Base-by-base conservation (phyloP, 164 flowering plant genomes). In the Tetracentron sinense region DNA sequence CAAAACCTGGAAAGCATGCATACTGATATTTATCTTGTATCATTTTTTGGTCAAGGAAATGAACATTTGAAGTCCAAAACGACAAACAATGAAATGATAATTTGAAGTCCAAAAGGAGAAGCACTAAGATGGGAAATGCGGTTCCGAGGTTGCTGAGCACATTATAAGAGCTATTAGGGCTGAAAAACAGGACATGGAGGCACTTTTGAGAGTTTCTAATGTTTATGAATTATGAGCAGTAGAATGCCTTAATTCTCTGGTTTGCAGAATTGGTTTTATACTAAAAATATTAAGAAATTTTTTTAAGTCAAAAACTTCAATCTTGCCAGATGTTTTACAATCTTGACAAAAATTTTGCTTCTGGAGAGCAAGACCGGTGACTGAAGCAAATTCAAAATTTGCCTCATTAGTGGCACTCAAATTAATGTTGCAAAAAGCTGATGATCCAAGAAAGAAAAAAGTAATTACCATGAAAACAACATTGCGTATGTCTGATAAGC, bases 381-480 rank as follows among this genome's bases (percentile, higher is more conserved):
- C 14, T 15, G n/a, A 20, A 46, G 19, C 19, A 12, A 51, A 10
- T 22, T 12, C 14, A 1, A 51, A 51, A 22, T 0, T 8, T 22
- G 10, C 8, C 54, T 51, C 15, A 22, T 10, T 51, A 7, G 27
- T 51, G 27, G 26, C 54, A 23, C 3, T 22, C 23, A 38, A 8
- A 38, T 16, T 16, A 10, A 38, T 38, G 14, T 16, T 4, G 15
- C 8, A 19, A 12, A 5, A 49, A 33, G 2, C 3, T 0, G 11
- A 55, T 19, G 10, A 23, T 6, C 16, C 6, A 28, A 54, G 7
- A 25, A 11, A 11, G 56, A 46, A 29, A 11, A 42, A 35, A 26
- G 42, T 8, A 58, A 19, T 63, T 78, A 91, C 99, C 99, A 94
- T 94, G 79, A 94, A 94, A 67, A 94, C 97, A 69, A 91, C 70